Evolutionary conservation across 176 grass and related monocot species (phyloP), one percentile per base, ranked within the genome.

Genomic region (Ampelocalamus luodianensis): DNA sequence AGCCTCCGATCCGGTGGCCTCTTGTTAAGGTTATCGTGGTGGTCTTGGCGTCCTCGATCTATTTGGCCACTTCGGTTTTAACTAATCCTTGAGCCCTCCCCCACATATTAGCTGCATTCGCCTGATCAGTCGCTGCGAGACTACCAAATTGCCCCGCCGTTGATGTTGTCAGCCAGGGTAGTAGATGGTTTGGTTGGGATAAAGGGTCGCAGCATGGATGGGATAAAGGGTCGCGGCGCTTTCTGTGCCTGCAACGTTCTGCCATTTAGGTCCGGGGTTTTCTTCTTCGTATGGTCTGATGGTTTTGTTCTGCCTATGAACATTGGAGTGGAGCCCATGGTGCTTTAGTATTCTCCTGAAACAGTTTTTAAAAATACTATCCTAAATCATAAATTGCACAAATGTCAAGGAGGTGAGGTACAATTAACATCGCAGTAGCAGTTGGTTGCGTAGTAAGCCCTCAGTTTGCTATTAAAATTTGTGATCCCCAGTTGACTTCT

Each of bases 51-150:
- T 63, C 18, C 10, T 58, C 53, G n/a, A 46, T 17, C 39, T 20
- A 17, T 39, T 53, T 65, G 8, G 26, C 10, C 40, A 36, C 69
- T 20, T 48, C 2, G 40, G 17, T 0, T 26, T 42, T 53, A 63
- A 49, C 67, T 59, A 64, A 17, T 37, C 34, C 26, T 4, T 10
- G 40, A 70, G 20, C 8, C 38, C 73, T 60, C 10, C 68, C 23
- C 40, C 39, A 26, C 40, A 78, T 72, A 56, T 64, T 80, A 40
- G 68, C 85, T 68, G 44, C 84, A 23, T 53, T 40, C 42, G 1
- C 66, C 8, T 18, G 65, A 68, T 68, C 44, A 3, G 44, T 45
- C 9, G 44, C 44, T 11, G 9, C 10, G 44, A 10, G 44, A 11
- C 0, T 46, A 46, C 44, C 44, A 46, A 46, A 11, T 46, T 46